phyloP scores from a whole-genome alignment of 73 alveolate species.

The Paramecium pentaurelia region DNA sequence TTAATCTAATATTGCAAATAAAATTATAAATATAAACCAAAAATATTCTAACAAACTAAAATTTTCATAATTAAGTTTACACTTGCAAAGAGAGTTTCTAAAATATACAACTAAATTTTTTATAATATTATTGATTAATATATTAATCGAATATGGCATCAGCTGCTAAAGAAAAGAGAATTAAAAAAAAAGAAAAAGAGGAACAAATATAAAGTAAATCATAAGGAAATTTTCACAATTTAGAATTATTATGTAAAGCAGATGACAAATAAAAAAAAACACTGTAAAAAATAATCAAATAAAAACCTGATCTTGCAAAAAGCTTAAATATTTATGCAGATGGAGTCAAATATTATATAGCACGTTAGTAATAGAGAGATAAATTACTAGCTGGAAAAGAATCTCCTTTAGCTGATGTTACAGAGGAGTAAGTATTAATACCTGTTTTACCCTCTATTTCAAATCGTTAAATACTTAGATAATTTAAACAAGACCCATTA shows the following conservation, averaged over 20 bases:
- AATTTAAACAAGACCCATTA: not conserved
- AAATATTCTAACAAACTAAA: not conserved
- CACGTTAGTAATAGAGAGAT: not conserved
- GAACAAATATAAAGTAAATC: conserved; percentile 10
- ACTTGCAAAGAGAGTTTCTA: not conserved
- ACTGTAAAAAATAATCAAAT: conserved; percentile 13
- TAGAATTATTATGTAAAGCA: conserved; percentile 22
- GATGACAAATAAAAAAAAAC: conserved; percentile 42
- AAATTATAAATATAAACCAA: not conserved
- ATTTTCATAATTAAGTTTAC: not conserved
- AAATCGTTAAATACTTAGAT: not conserved
- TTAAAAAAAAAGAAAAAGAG: not conserved
- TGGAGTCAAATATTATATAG: conserved; percentile 27
- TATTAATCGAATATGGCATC: not conserved
- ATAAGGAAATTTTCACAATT: conserved; percentile 12
- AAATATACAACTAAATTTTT: not conserved
- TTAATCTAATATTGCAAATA: not conserved
- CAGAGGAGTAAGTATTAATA: not conserved
- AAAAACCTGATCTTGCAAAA: conserved; percentile 46
- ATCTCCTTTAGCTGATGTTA: not conserved
- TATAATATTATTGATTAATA: not conserved
- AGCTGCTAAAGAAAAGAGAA: not conserved
- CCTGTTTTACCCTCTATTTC: not conserved
- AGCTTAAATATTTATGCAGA: conserved; percentile 35
- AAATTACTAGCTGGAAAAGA: conserved; percentile 24